Base-by-base conservation (phyloP, 2,329 filamentous ascomycete genomes). In the Ophiocordyceps camponoti-saundersi region DNA sequence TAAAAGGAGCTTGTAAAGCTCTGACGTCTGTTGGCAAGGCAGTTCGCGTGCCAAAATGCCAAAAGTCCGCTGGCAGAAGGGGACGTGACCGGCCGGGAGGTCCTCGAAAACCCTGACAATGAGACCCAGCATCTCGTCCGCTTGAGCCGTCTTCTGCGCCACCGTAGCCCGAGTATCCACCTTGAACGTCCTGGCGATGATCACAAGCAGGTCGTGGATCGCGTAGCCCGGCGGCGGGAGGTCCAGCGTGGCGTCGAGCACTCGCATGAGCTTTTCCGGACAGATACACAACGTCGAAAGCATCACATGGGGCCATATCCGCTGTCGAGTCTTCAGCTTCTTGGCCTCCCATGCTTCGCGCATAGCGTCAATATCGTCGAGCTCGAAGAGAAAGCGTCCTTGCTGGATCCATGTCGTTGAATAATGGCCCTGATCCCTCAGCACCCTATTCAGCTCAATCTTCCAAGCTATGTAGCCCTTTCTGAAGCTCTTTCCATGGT, bases 51-150 rank as follows among this genome's bases (percentile, higher is more conserved):
- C 58, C 18, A 63, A 48, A 8, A 59, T 46, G 2, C 60, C 63
- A n/a, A 71, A 53, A 1, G 61, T 60, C 26, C 59, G 53, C 51
- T 72, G 68, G 1, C 53, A 55, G 16, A 72, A 55, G 5, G 59
- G 62, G 6, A 65, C 48, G 49, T 62, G 52, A 11, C 55, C 54
- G n/a, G 48, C 39, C 2, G 55, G 59, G 1, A 56, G 47, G 26
- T 62, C 56, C 26, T 55, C 55, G 3, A 65, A 41, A n/a, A 60
- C 32, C 41, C 58, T 60, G 13, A 52, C 48, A 32, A 59, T 48
- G 16, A 62, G 41, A 18, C 56, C 53, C 7, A 63, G 50, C n/a
- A 58, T 48, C 42, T 61, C 54, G 20, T 61, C 58, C 8, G 60
- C 60, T 46, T 53, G 55, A 18, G 51, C 34, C 12, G 47, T 45